A percentile compares a stretch with the other conserved stretches of the same genome.
Evolutionary conservation across 2,329 filamentous ascomycete species (phyloP).

Genomic region (Tolypocladium ovalisporum): DNA sequence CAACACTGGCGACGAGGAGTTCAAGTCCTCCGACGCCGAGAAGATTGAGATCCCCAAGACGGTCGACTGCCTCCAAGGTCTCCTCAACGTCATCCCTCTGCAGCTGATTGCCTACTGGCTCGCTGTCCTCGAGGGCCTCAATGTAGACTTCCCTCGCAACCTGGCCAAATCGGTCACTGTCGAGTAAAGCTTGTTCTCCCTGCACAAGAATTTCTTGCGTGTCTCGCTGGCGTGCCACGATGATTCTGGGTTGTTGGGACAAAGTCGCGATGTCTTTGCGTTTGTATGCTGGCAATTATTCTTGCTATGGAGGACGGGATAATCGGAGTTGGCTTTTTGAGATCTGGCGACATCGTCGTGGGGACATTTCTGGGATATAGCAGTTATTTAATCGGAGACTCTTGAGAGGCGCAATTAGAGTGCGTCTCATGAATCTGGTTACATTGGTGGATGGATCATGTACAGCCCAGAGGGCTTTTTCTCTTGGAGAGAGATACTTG

Average conservation of each 20-base stretch:
- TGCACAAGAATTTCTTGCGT: neutral
- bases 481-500: neutral
- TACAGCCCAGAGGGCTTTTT: neutral
- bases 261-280: neutral
- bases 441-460: conserved; percentile 1
- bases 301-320: conserved; percentile 3
- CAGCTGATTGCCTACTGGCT: conserved; percentile 99
- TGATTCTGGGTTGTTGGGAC: conserved; percentile 1
- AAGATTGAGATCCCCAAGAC: conserved; percentile 97
- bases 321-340: conserved; percentile 10
- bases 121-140: conserved; percentile 87
- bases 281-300: neutral
- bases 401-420: neutral
- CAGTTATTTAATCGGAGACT: conserved; percentile 3
- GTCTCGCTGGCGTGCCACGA: conserved; percentile 4
- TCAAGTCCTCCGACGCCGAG: conserved; percentile 77
- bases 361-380: conserved; percentile 1
- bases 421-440: neutral
- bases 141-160: conserved; percentile 98
- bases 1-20: conserved; percentile 83
- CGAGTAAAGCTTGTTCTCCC: conserved; percentile 57
- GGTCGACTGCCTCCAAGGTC: conserved; percentile 88
- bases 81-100: conserved; percentile 94
- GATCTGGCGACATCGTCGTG: conserved; percentile 7
- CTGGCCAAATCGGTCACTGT: conserved; percentile 98